A percentile compares a stretch with the other conserved stretches of the same genome.
These are phyloP conservation scores for Blastobotrys americana DNA, from an alignment of 805 yeast species.

Conservation along the genomic window DNA sequence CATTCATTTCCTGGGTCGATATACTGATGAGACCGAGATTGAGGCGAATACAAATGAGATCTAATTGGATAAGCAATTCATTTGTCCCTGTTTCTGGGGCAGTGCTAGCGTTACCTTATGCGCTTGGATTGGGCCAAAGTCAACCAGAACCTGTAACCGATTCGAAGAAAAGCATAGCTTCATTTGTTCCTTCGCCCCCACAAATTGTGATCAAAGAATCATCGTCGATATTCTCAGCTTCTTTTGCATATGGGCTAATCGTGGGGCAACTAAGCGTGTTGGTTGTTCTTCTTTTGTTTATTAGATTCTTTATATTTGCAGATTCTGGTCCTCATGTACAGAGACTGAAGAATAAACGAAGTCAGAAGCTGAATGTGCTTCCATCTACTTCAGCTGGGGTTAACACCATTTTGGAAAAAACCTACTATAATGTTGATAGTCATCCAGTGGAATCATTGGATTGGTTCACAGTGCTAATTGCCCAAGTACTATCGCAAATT, in stretches of 20 bases:
- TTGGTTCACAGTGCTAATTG: conserved; percentile 93
- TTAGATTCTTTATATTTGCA: conserved; percentile 37
- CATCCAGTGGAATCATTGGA: conserved; percentile 89
- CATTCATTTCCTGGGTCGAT: no score
- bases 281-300: conserved; percentile 30
- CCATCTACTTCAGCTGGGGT: conserved; percentile 24
- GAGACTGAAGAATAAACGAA: conserved; percentile 8
- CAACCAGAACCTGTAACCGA: not conserved
- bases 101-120: not conserved
- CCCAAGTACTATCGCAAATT: conserved; percentile 80
- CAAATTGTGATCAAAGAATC: not conserved
- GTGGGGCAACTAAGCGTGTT: conserved; percentile 38
- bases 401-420: conserved; percentile 66
- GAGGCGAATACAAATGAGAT: no score
- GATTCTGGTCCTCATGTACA: conserved; percentile 25
- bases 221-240: conserved; percentile 12
- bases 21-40: no score
- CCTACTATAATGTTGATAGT: conserved; percentile 81
- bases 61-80: not conserved
- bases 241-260: conserved; percentile 32
- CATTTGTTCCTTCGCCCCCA: not conserved
- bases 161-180: conserved; percentile 1
- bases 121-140: not conserved
- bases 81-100: not conserved
- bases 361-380: conserved; percentile 18